Conservation (phyloP, 495 filamentous ascomycete species). For the Xylaria cubensis region DNA sequence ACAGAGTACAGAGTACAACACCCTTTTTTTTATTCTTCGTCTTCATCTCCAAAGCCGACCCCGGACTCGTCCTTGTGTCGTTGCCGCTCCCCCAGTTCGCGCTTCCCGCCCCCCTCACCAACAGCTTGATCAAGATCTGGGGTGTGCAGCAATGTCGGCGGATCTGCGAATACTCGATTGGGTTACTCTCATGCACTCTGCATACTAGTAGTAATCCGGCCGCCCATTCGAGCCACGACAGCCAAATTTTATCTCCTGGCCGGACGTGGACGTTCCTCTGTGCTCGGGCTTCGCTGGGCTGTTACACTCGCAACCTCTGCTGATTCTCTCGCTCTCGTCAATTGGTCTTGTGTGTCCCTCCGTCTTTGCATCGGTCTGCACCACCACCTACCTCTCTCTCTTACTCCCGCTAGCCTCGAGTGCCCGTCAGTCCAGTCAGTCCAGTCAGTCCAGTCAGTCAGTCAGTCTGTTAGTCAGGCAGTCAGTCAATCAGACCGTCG, state of each 20-base stretch:
- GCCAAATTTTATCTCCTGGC: slow-evolving; percentile 36
- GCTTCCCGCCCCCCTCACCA: slow-evolving; percentile 12
- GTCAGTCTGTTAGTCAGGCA: neutral
- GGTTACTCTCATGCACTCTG: slow-evolving; percentile 57
- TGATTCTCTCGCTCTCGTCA: slow-evolving; percentile 33
- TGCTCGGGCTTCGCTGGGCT: slow-evolving; percentile 36
- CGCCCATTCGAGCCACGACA: slow-evolving; percentile 70
- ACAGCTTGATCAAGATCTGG: slow-evolving; percentile 29
- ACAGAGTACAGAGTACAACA: neutral
- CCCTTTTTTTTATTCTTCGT: neutral
- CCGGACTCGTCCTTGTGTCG: neutral
- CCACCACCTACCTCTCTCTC: slow-evolving; percentile 21
- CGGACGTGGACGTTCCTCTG: slow-evolving; percentile 37
- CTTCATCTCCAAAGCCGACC: neutral
- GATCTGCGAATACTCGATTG: slow-evolving; percentile 55
- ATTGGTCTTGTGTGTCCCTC: slow-evolving; percentile 35
- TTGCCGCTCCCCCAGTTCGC: slow-evolving; percentile 3
- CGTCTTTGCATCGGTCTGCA: slow-evolving; percentile 30
- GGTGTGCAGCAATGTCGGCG: slow-evolving; percentile 34
- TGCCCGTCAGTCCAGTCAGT: neutral
- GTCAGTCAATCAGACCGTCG: neutral
- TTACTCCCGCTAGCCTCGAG: slow-evolving; percentile 15
- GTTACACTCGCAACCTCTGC: slow-evolving; percentile 35
- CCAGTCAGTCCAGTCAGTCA: neutral
- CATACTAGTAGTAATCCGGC: slow-evolving; percentile 56